A percentile compares a stretch with the other conserved stretches of the same genome.
Evolutionary conservation across 164 flowering plant genomes (phyloP).

Genomic region (Litsea cubeba): DNA sequence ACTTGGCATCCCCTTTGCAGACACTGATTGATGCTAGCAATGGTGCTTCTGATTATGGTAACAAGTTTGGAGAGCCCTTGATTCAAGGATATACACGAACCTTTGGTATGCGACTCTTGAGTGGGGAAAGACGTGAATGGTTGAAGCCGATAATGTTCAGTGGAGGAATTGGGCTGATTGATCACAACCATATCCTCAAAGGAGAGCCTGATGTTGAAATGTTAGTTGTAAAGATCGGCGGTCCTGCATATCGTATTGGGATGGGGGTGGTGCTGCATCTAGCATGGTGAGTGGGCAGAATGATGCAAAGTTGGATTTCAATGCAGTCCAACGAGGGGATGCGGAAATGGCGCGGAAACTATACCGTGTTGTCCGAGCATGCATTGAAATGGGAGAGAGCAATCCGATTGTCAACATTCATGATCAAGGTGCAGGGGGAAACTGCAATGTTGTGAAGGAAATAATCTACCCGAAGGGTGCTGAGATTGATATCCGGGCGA

Average conservation of each 20-base stretch:
- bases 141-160: constrained; percentile 98
- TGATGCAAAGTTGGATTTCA: constrained; percentile 92
- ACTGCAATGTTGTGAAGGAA: constrained; percentile 95
- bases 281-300: constrained; percentile 99
- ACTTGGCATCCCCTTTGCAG: constrained; percentile 82
- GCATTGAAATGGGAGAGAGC: constrained; percentile 81
- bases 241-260: constrained; percentile 98
- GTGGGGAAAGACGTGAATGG: constrained; percentile 92
- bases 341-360: constrained; percentile 96
- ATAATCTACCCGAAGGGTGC: constrained; percentile 94
- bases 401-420: constrained; percentile 95
- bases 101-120: constrained; percentile 90
- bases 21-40: constrained; percentile 91
- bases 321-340: constrained; percentile 97
- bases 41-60: constrained; percentile 96
- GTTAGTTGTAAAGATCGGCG: constrained; percentile 94
- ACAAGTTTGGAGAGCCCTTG: constrained; percentile 94
- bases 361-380: constrained; percentile 87
- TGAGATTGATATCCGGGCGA: constrained; percentile 73
- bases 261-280: constrained; percentile 99
- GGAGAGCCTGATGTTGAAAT: constrained; percentile 92
- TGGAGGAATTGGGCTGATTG: constrained; percentile 93
- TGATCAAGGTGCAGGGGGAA: constrained; percentile 97
- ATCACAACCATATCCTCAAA: constrained; percentile 72
- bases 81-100: constrained; percentile 91